These are phyloP conservation scores for Populus euphratica DNA, from an alignment of 345 rosid genomes.

Conservation along the genomic window DNA sequence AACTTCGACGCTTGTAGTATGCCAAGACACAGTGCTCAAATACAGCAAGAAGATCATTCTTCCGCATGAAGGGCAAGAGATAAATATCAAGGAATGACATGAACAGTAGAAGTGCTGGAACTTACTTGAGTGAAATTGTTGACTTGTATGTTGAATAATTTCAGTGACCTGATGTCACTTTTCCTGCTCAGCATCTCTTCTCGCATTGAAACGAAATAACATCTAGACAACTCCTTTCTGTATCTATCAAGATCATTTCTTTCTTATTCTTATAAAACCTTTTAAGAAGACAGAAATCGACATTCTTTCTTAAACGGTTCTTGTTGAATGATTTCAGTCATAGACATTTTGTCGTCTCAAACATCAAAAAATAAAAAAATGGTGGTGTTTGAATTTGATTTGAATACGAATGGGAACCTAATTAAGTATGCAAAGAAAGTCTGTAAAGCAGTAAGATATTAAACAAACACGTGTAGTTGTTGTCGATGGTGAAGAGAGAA, in stretches of 20 bases:
- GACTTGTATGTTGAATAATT: slow-evolving; percentile 87
- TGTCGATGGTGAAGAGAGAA: too few relatives aligned
- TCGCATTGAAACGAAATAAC: not conserved
- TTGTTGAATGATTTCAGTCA: too few relatives aligned
- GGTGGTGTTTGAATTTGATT: too few relatives aligned
- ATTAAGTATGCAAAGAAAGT: too few relatives aligned
- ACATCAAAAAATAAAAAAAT: too few relatives aligned
- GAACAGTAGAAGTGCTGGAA: slow-evolving; percentile 8
- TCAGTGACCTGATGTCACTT: slow-evolving; percentile 44
- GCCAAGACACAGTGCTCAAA: not conserved
- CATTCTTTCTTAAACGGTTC: not conserved
- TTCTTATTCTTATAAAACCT: not conserved
- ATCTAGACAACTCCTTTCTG: not conserved
- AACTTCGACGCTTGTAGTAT: not conserved
- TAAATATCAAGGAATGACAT: not conserved
- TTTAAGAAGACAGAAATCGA: not conserved
- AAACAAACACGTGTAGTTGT: too few relatives aligned
- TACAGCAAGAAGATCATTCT: not conserved
- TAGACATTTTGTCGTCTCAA: too few relatives aligned
- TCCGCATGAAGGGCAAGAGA: not conserved
- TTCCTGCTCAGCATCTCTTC: slow-evolving; percentile 38
- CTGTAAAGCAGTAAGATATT: too few relatives aligned
- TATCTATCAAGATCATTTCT: not conserved
- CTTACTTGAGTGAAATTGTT: slow-evolving; percentile 93
- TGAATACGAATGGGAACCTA: too few relatives aligned